Percentiles rank a stretch among this genome's conserved stretches.
Evolutionary conservation across 1,284 basidiomycete species (phyloP).

Genomic region (Afroboletus lepidellus): DNA sequence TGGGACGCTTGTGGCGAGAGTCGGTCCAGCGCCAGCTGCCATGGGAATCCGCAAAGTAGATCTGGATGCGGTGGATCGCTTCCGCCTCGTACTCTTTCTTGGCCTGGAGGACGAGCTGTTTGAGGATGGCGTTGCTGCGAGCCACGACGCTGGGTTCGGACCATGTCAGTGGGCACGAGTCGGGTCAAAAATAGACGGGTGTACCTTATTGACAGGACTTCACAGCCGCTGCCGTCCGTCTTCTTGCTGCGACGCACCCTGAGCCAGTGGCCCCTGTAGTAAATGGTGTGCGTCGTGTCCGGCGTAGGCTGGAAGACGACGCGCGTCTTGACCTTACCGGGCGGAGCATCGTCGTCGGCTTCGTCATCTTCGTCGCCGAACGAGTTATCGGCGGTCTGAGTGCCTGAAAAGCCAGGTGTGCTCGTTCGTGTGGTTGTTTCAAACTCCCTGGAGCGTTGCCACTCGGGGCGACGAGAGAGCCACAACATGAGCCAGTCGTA

Average conservation of each 20-base stretch:
- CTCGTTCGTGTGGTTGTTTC: slow-evolving; percentile 75
- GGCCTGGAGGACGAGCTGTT: slow-evolving; percentile 83
- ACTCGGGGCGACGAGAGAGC: slow-evolving; percentile 76
- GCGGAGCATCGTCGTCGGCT: slow-evolving; percentile 50
- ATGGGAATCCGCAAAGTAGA: slow-evolving; percentile 84
- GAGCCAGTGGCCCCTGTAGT: slow-evolving; percentile 78
- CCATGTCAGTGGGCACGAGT: slow-evolving; percentile 10
- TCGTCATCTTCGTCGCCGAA: slow-evolving; percentile 65
- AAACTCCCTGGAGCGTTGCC: slow-evolving; percentile 81
- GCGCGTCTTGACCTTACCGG: slow-evolving; percentile 69
- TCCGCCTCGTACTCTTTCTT: slow-evolving; percentile 83
- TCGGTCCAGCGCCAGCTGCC: slow-evolving; percentile 83
- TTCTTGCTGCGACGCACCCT: slow-evolving; percentile 68
- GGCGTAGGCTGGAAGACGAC: slow-evolving; percentile 83
- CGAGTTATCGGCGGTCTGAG: slow-evolving; percentile 50
- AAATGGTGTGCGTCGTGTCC: slow-evolving; percentile 81
- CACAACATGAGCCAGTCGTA: slow-evolving; percentile 84
- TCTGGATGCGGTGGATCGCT: slow-evolving; percentile 78
- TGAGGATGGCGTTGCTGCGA: slow-evolving; percentile 74
- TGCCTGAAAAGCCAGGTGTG: slow-evolving; percentile 48
- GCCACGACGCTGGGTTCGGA: slow-evolving; percentile 61
- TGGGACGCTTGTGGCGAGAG: slow-evolving; percentile 75
- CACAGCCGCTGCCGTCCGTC: slow-evolving; percentile 59
- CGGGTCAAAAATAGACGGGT: slow-evolving; percentile 19
- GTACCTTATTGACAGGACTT: slow-evolving; percentile 72